These are phyloP conservation scores for Margaritispora aquatica DNA, from an alignment of 495 filamentous ascomycete genomes.

Conservation along the genomic window DNA sequence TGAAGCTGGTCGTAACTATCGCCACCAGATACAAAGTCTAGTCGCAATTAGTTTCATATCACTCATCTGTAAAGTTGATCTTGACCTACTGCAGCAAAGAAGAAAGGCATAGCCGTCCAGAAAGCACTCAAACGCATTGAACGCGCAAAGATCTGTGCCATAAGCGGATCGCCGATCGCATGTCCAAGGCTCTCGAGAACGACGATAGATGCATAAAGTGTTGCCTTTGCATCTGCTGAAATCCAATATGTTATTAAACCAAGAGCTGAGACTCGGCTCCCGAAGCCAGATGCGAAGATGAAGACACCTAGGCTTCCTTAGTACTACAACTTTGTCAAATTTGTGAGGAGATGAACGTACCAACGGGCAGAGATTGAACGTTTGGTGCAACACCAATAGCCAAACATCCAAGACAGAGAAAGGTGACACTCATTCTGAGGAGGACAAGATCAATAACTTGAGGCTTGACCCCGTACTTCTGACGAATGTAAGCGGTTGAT, in stretches of 20 bases:
- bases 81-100: conserved; percentile 22
- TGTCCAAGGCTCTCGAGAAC: conserved; percentile 23
- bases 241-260: conserved; percentile 23
- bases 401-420: conserved; percentile 18
- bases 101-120: conserved; percentile 21
- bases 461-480: conserved; percentile 8
- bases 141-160: conserved; percentile 19
- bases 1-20: background rate
- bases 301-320: conserved; percentile 9
- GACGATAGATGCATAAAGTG: conserved; percentile 17
- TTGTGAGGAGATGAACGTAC: conserved; percentile 5
- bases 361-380: conserved; percentile 9
- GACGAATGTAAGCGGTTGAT: conserved; percentile 6
- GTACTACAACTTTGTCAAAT: background rate
- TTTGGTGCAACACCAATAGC: conserved; percentile 10
- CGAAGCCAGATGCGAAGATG: conserved; percentile 21
- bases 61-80: background rate
- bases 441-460: conserved; percentile 18
- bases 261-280: conserved; percentile 19
- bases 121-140: conserved; percentile 6
- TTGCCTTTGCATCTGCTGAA: conserved; percentile 16
- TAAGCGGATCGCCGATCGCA: conserved; percentile 19
- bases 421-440: conserved; percentile 7
- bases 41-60: background rate
- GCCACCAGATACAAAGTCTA: background rate